A percentile compares a stretch with the other conserved stretches of the same genome.
Conservation (phyloP, 2,329 filamentous ascomycete genomes). For the Epichloe brachyelytri region DNA sequence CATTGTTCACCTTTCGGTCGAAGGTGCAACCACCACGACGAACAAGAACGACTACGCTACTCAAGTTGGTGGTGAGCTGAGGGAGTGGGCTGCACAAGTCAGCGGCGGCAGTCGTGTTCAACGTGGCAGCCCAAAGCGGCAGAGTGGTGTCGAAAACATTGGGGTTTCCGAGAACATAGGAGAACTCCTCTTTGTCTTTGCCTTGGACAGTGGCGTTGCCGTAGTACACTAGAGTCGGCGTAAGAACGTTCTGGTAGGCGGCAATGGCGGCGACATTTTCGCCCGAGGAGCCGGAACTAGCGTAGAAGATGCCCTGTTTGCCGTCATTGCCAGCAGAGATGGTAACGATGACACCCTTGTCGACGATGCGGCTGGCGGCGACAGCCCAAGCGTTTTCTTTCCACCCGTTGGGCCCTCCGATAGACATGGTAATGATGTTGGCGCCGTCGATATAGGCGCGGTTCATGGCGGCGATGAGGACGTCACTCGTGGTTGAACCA, state of each 20-base stretch:
- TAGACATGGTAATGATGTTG: constrained; percentile 15
- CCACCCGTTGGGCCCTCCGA: constrained; percentile 8
- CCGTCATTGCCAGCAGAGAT: constrained; percentile 17
- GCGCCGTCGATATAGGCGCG: constrained; percentile 38
- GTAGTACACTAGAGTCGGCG: constrained; percentile 2
- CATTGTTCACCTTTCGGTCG: background rate
- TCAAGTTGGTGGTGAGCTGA: constrained; percentile 37
- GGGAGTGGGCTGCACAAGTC: constrained; percentile 37
- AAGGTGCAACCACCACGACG: constrained; percentile 37
- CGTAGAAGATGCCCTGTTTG: constrained; percentile 7
- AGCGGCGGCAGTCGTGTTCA: constrained; percentile 29
- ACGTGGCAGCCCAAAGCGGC: constrained; percentile 28
- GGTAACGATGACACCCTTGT: no score
- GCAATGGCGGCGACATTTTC: constrained; percentile 8
- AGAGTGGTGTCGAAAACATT: constrained; percentile 24
- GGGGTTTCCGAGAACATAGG: constrained; percentile 26
- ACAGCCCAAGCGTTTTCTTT: no score
- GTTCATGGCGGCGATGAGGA: constrained; percentile 40
- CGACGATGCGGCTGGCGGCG: no score
- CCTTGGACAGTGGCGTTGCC: background rate
- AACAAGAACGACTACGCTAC: constrained; percentile 38
- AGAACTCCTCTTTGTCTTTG: constrained; percentile 14
- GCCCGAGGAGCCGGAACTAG: constrained; percentile 1
- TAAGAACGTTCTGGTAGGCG: constrained; percentile 11
- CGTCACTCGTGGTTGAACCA: constrained; percentile 24